These are phyloP conservation scores for Pseudogymnoascus sp. DNA, from an alignment of 2,329 filamentous ascomycete genomes.

Conservation along the genomic window DNA sequence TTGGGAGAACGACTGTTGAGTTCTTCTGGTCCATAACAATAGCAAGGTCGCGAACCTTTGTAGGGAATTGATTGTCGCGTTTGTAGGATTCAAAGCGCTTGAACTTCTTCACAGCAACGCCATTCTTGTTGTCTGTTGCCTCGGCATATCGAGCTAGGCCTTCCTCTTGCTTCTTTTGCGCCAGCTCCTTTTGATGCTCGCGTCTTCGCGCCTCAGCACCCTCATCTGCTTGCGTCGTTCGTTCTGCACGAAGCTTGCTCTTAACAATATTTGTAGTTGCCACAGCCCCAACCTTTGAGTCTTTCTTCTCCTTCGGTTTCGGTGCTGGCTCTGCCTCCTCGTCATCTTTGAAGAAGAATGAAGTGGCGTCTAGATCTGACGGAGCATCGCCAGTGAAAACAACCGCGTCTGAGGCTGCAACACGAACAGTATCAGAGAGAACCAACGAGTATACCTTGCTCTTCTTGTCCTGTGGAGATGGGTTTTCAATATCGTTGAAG, in stretches of 20 bases:
- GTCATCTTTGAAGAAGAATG: constrained; percentile 98
- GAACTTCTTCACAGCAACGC: constrained; percentile 93
- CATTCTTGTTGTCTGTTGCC: constrained; percentile 74
- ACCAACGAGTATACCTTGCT: constrained; percentile 83
- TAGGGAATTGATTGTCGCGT: constrained; percentile 86
- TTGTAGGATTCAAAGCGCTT: constrained; percentile 99
- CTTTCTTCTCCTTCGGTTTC: constrained; percentile 81
- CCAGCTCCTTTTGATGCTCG: constrained; percentile 85
- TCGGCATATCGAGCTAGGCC: constrained; percentile 80
- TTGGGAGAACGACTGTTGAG: constrained; percentile 80
- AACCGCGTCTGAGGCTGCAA: constrained; percentile 66
- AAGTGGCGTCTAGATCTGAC: constrained; percentile 84
- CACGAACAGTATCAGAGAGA: constrained; percentile 86
- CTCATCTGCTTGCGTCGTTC: constrained; percentile 79
- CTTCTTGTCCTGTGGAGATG: constrained; percentile 78
- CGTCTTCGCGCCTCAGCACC: constrained; percentile 80
- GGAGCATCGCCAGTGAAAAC: constrained; percentile 92
- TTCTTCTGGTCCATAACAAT: constrained; percentile 90
- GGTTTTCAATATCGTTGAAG: constrained; percentile 81
- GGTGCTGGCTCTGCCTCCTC: constrained; percentile 76
- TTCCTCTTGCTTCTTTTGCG: constrained; percentile 79
- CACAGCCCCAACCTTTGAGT: constrained; percentile 72
- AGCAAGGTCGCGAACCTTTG: constrained; percentile 71
- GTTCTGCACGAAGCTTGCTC: constrained; percentile 83
- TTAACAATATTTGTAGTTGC: constrained; percentile 93